Evolutionary conservation across 768 basidiomycete species (phyloP), one percentile per base, ranked within the genome.

Genomic region (Podaxis sp.): DNA sequence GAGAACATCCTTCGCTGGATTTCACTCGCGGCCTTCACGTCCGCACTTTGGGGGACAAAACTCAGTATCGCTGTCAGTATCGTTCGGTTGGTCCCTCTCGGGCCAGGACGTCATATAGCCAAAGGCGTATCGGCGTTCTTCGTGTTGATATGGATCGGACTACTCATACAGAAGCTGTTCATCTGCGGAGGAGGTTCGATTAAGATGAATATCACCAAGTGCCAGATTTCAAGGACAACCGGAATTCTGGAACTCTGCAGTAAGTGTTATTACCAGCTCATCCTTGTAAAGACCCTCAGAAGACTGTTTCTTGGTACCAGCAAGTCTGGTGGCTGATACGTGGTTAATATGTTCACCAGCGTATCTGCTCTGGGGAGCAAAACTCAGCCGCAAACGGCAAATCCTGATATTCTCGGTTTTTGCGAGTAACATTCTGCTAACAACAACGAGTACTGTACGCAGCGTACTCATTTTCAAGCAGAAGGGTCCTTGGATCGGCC

Each of bases 331-430:
- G 4, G 70, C 61, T 15, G 72, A 74, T 54, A 30, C 64, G 4
- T 71, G 69, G 66, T 66, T 74, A 20, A 44, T 73, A 24, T 59
- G 56, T 15, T 66, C 69, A 4, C 70, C 72, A 10, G 58, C 66
- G 8, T 69, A 72, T 61, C 68, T 72, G 56, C 60, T 74, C 10
- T 64, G 65, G 40, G 58, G 63, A 17, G 65, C 69, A 66, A 70
- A 67, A 37, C 61, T 73, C 7, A 61, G 67, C 0, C 44, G 51
- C 11, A 37, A 48, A 13, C 66, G 69, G 52, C 65, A 65, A n/a
- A 61, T 67, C 4, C 60, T 73, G 50, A 63, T 74, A 5, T 55
- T 69, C n/a, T 56, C 65, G 2, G 70, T 73, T 11, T 71, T 74
- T 37, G 64, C 65, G 0, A 67, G 68, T 28, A 67, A 68, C 40